Evolutionary conservation across 495 filamentous ascomycete species (phyloP), one percentile per base, ranked within the genome.

Genomic region (Astrocystis sublimbata): DNA sequence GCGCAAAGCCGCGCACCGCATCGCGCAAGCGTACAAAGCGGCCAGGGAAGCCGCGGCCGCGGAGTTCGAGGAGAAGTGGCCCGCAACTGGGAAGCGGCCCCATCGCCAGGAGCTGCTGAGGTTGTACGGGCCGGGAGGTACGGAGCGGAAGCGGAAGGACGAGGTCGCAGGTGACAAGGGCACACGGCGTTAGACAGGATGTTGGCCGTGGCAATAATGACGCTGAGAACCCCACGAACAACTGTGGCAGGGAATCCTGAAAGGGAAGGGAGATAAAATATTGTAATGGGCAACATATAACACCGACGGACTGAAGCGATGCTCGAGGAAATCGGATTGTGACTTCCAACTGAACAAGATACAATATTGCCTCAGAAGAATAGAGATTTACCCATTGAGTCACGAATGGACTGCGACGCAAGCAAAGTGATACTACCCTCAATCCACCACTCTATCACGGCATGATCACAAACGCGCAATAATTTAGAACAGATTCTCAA

Each of bases 31-130:
- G 6, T 26, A 40, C 12, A 41, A 33, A 9, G 41, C 13, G 8
- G 65, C 59, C 26, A 58, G 55, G 7, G 21, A 51, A 47, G 15
- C 43, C 19, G 65, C 62, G 4, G 40, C 30, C 8, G 49, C 53
- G 21, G 58, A 53, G 33, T 62, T 62, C 50, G 58, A 63, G 26
- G 35, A 35, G 50, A 23, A 63, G 24, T 69, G 67, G 61, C 46
- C 40, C 17, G 28, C 21, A 57, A 41, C 36, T 31, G 57, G 62
- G 26, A 62, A 35, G 17, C 38, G 26, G 7, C 26, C 15, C 6
- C 8, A 23, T 6, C 28, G 36, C n/a, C 26, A 23, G 23, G 59
- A 61, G n/a, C 31, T 61, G 23, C 53, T 43, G 59, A 26, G 50
- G 40, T 5, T 53, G 35, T 61, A 61, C 9, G 59, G 59, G 13